These are phyloP conservation scores for Colletotrichum musicola DNA, from an alignment of 2,329 filamentous ascomycete species.

Conservation along the genomic window DNA sequence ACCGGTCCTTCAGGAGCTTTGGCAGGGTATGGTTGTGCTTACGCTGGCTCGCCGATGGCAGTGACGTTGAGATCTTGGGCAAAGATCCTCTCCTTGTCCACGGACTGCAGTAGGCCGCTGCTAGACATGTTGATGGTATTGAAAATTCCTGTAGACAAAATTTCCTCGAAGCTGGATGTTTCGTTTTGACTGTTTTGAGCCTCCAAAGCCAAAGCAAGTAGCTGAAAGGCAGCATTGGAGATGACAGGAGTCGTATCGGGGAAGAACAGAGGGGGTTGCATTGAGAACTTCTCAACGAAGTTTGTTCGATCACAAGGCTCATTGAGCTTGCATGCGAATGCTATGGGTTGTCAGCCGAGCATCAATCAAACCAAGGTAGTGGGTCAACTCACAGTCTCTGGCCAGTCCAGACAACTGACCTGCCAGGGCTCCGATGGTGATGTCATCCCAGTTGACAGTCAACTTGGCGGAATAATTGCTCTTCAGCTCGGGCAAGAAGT, in stretches of 20 bases:
- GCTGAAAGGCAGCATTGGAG: conserved; percentile 44
- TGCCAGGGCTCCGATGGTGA: conserved; percentile 43
- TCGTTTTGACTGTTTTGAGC: background rate
- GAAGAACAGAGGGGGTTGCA: conserved; percentile 39
- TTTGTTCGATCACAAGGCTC: conserved; percentile 31
- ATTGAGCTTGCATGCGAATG: conserved; percentile 37
- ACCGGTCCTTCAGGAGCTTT: no score
- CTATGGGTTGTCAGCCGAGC: background rate
- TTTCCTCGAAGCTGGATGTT: background rate
- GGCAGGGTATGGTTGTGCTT: background rate
- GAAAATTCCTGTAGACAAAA: conserved; percentile 32
- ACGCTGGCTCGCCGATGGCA: conserved; percentile 40
- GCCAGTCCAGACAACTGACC: conserved; percentile 44
- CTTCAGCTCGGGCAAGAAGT: conserved; percentile 45
- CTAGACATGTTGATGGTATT: conserved; percentile 40
- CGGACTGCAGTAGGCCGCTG: conserved; percentile 27
- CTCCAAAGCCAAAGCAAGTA: conserved; percentile 43
- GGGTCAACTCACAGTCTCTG: conserved; percentile 37
- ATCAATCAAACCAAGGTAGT: no score
- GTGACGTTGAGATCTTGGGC: conserved; percentile 35
- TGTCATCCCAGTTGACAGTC: conserved; percentile 40
- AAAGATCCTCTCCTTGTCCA: conserved; percentile 20
- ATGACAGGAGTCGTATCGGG: conserved; percentile 44
- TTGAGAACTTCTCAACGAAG: conserved; percentile 38
- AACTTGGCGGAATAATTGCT: background rate